Evolutionary conservation across 331 rosid species (phyloP), one percentile per base, ranked within the genome.

Genomic region (Rhamnella rubrinervis): DNA sequence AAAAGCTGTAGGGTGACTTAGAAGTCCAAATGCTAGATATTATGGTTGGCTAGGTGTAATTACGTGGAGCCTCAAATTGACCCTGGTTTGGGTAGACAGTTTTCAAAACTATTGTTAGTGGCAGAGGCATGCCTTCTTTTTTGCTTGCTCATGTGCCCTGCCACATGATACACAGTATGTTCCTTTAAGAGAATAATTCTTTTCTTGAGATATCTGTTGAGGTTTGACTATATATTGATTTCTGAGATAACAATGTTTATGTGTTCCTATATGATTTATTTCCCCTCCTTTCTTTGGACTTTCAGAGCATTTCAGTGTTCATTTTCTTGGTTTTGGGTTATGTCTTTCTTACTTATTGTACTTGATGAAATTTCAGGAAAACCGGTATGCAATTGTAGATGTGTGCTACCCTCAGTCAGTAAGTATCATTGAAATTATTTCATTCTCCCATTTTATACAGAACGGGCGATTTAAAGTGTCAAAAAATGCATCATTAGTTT

Each of bases 381-480:
- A 90, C 71, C 96, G 90, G 10, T 93, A 93, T 85, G 98, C 86
- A 68, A 71, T 93, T 63, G 92, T 93, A 55, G 98, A 93, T 63
- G 96, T 78, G 67, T 93, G 92, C 91, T 91, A 87, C 86, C 97
- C 98, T 35, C 85, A 91, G 67, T 81, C 95, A 61, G 98, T 93
- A 64, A 87, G 97, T 81, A 68, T 77, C 75, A 25, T 71, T 66
- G 71, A 66, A 39, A 65, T 37, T 60, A 31, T 58, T 55, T 72
- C 55, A 58, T 28, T 63, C 23, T 51, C 75, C 60, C n/a, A 67
- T 23, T 58, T 66, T 74, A 47, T 73, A 8, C 21, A 55, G 46
- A 49, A 37, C 16, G 18, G 19, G 38, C 14, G 17, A 20, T 50
- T 53, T 72, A 6, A 23, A 44, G 53, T 70, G 56, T 35, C 16